These are phyloP conservation scores for Cucurbita moschata DNA, from an alignment of 306 rosid species.

Conservation along the genomic window DNA sequence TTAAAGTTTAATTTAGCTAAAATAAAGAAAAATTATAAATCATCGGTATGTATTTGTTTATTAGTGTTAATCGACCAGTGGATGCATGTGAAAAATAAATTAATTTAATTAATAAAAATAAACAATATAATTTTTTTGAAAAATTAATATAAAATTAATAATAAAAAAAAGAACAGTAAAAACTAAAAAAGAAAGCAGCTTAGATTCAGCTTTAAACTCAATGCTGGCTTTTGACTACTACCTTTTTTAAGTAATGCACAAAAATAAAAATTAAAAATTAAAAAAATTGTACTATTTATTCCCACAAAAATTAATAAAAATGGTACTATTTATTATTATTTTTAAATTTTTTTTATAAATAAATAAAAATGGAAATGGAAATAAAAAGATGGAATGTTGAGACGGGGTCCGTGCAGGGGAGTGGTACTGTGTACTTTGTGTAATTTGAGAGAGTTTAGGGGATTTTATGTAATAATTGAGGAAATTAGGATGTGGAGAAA, in stretches of 20 bases:
- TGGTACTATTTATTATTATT: not conserved
- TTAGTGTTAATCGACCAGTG: too few relatives aligned
- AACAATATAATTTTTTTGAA: not conserved
- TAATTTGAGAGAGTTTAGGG: not conserved
- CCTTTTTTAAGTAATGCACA: not conserved
- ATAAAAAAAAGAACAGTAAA: not conserved
- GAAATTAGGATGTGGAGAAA: not conserved
- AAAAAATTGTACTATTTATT: too few relatives aligned
- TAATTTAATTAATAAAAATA: too few relatives aligned
- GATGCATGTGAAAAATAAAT: too few relatives aligned
- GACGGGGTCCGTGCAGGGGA: not conserved
- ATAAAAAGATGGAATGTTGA: not conserved
- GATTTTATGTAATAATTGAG: not conserved
- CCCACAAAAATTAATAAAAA: too few relatives aligned
- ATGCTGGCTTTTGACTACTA: not conserved
- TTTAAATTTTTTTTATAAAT: not conserved
- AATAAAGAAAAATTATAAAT: too few relatives aligned
- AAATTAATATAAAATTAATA: not conserved
- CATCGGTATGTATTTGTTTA: too few relatives aligned
- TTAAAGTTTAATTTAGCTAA: too few relatives aligned
- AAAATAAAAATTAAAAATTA: not conserved
- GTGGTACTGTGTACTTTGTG: not conserved
- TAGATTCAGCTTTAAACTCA: slow-evolving; percentile 7
- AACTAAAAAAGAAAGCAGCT: not conserved
- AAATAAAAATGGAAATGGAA: not conserved